phyloP scores from a whole-genome alignment of 768 basidiomycete genomes.

The Pulveroboletus frians region DNA sequence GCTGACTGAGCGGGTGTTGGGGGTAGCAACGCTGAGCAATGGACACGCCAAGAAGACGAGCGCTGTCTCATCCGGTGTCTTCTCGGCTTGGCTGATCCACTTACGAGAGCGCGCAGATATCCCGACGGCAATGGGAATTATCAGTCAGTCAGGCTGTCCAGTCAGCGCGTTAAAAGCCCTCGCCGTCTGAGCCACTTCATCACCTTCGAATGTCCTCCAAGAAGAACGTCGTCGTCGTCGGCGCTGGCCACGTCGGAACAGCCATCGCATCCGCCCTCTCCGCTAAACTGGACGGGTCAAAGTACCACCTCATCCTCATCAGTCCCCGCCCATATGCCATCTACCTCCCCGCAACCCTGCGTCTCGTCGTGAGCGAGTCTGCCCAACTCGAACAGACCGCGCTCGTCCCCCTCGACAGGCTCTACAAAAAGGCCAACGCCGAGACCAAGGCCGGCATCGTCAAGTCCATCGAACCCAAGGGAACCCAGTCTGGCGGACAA shows the following conservation, averaged over 20 bases:
- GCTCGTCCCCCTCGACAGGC: constrained; percentile 48
- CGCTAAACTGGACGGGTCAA: constrained; percentile 41
- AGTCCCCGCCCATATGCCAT: constrained; percentile 46
- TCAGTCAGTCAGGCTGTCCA: background rate
- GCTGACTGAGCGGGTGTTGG: no score
- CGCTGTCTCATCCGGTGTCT: no score
- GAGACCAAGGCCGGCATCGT: constrained; percentile 32
- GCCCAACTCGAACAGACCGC: constrained; percentile 38
- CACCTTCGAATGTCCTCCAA: constrained; percentile 16
- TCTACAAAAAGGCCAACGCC: constrained; percentile 46
- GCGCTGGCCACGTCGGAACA: constrained; percentile 46
- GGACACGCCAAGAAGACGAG: no score
- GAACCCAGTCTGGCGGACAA: constrained; percentile 36
- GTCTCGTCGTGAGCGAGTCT: constrained; percentile 41
- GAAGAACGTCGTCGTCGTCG: constrained; percentile 50
- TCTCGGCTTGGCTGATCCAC: no score
- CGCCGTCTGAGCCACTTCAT: background rate
- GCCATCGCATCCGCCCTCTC: constrained; percentile 45
- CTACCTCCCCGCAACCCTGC: constrained; percentile 46
- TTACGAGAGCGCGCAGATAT: background rate
- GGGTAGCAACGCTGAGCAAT: no score
- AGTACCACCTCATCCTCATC: constrained; percentile 52
- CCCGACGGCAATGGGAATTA: background rate
- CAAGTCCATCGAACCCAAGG: constrained; percentile 35
- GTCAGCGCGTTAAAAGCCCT: background rate